A percentile compares a stretch with the other conserved stretches of the same genome.
phyloP scores from a whole-genome alignment of 2,329 filamentous ascomycete genomes.

The Claviceps sp. region DNA sequence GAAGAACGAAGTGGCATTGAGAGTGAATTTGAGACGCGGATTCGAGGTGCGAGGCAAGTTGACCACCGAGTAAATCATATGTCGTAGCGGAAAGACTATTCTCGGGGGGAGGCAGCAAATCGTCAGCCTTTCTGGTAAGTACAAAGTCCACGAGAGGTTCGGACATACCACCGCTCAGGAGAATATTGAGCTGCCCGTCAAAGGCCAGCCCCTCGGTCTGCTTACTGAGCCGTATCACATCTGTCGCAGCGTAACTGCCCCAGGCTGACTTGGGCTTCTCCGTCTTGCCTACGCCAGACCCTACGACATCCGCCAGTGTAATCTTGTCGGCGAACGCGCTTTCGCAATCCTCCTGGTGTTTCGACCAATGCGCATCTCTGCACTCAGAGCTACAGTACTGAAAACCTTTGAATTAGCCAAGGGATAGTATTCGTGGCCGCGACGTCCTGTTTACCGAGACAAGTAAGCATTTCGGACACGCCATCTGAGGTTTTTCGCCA shows the following conservation, averaged over 20 bases:
- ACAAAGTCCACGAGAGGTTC: background rate
- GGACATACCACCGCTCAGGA: conserved; percentile 12
- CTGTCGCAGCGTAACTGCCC: conserved; percentile 11
- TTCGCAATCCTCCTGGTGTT: background rate
- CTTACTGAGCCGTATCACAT: conserved; percentile 14
- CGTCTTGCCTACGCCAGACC: background rate
- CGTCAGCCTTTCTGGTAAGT: background rate
- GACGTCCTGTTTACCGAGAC: background rate
- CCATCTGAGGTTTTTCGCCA: background rate
- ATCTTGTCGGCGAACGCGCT: background rate
- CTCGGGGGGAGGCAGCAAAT: background rate
- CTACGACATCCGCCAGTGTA: background rate
- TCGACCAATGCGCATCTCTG: background rate
- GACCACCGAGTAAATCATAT: conserved; percentile 13
- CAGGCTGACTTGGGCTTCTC: conserved; percentile 4
- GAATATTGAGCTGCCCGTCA: conserved; percentile 9
- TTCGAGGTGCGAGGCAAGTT: conserved; percentile 10
- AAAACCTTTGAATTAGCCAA: background rate
- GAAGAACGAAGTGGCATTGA: conserved; percentile 6
- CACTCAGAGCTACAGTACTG: conserved; percentile 1
- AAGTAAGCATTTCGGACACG: background rate
- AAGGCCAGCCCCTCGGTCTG: conserved; percentile 14
- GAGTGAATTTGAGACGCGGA: conserved; percentile 5
- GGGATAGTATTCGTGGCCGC: background rate
- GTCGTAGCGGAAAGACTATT: conserved; percentile 11